A percentile compares a stretch with the other conserved stretches of the same genome.
Conservation (phyloP, 768 basidiomycete species). For the Podaxis pistillaris region DNA sequence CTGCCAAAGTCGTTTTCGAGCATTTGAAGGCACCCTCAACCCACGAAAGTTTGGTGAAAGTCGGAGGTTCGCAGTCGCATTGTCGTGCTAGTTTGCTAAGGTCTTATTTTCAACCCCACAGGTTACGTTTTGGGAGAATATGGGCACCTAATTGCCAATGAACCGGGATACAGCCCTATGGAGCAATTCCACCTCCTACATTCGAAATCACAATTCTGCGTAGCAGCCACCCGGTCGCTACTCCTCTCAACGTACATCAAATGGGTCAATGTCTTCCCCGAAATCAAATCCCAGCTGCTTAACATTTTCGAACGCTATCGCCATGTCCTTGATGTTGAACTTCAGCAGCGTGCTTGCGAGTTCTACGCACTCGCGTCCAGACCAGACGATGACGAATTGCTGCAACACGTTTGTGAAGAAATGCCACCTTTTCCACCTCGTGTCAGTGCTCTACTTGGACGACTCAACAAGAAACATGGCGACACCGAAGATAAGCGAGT, state of each 20-base stretch:
- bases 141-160: constrained; percentile 96
- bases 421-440: constrained; percentile 99
- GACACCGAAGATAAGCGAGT: constrained; percentile 95
- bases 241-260: constrained; percentile 98
- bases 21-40: constrained; percentile 82
- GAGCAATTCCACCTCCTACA: constrained; percentile 95
- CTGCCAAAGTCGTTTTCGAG: constrained; percentile 88
- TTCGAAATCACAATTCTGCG: constrained; percentile 92
- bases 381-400: constrained; percentile 86
- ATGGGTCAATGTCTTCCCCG: constrained; percentile 99
- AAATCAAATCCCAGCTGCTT: constrained; percentile 91
- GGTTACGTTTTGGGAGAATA: constrained; percentile 98
- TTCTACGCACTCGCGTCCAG: constrained; percentile 86
- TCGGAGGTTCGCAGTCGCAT: constrained; percentile 65
- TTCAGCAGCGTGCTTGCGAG: constrained; percentile 98
- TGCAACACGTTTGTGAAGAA: constrained; percentile 96
- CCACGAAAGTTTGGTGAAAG: constrained; percentile 94
- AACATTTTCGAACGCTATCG: constrained; percentile 96
- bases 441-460: constrained; percentile 83
- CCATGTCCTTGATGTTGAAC: constrained; percentile 94
- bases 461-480: constrained; percentile 85
- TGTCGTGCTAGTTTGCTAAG: not conserved
- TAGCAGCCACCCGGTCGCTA: constrained; percentile 87
- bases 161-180: constrained; percentile 86
- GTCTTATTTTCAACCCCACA: constrained; percentile 24